Evolutionary conservation across 108 stramenopile genomes (phyloP).

Genomic region (Cylindrotheca fusiformis): DNA sequence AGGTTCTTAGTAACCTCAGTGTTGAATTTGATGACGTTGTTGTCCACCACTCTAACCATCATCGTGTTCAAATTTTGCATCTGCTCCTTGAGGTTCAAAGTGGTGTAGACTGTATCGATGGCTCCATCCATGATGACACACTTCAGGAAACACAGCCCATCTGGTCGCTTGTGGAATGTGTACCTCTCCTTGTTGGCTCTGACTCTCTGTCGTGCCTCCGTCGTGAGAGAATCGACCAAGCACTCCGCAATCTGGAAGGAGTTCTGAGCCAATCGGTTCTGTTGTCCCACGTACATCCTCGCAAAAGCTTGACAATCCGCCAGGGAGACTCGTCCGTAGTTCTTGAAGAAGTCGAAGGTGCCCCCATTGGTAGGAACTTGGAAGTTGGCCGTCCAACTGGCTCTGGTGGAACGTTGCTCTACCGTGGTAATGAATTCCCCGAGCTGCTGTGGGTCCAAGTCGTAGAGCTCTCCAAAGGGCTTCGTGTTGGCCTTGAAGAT

Average conservation of each 20-base stretch:
- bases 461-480: neutral
- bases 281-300: slow-evolving; percentile 3
- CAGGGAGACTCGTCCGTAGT: slow-evolving; percentile 5
- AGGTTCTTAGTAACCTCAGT: slow-evolving; percentile 16
- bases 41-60: slow-evolving; percentile 19
- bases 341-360: neutral
- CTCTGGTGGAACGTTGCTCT: neutral
- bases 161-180: neutral
- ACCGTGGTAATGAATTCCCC: neutral
- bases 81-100: slow-evolving; percentile 7
- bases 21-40: slow-evolving; percentile 35
- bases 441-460: neutral
- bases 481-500: neutral
- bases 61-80: slow-evolving; percentile 13
- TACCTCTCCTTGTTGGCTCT: too few relatives aligned
- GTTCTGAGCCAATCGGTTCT: slow-evolving; percentile 1
- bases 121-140: slow-evolving; percentile 17
- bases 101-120: slow-evolving; percentile 28
- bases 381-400: neutral
- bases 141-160: slow-evolving; percentile 25
- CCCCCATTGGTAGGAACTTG: neutral
- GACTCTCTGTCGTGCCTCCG: neutral
- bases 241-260: neutral
- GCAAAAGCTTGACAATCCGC: slow-evolving; percentile 1
- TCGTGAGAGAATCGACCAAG: slow-evolving; percentile 10